Percentiles rank a stretch among this genome's conserved stretches.
phyloP scores from a whole-genome alignment of 2,329 filamentous ascomycete species.

The Myotisia sp. region DNA sequence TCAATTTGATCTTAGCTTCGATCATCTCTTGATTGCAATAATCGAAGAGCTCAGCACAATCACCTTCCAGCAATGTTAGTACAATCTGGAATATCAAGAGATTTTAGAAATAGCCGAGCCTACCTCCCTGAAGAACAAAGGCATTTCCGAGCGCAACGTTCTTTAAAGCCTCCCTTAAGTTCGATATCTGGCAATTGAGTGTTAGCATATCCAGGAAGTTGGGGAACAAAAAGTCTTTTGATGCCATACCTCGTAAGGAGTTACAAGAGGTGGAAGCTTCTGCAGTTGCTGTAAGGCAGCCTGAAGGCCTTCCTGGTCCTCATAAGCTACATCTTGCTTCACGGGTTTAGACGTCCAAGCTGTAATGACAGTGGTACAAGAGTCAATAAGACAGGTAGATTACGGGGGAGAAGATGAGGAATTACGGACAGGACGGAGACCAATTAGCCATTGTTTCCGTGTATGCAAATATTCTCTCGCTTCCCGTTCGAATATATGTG shows the following conservation, averaged over 20 bases:
- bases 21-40: conserved; percentile 85
- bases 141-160: conserved; percentile 84
- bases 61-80: conserved; percentile 27
- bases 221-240: background rate
- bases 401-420: background rate
- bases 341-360: conserved; percentile 34
- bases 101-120: conserved; percentile 6
- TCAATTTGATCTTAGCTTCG: conserved; percentile 89
- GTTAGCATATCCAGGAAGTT: conserved; percentile 7
- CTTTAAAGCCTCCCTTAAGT: conserved; percentile 60
- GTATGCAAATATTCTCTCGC: too few relatives aligned
- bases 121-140: conserved; percentile 83
- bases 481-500: too few relatives aligned
- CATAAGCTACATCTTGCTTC: conserved; percentile 34
- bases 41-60: conserved; percentile 94
- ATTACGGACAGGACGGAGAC: conserved; percentile 18
- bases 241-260: conserved; percentile 28
- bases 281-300: conserved; percentile 30
- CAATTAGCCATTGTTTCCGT: conserved; percentile 16
- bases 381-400: background rate
- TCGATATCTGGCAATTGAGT: conserved; percentile 47
- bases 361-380: conserved; percentile 3
- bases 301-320: conserved; percentile 28
- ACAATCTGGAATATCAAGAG: background rate
- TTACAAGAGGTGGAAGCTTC: conserved; percentile 34